Evolutionary conservation across 805 yeast species (phyloP).

Genomic region (Lipomyces lipofer): DNA sequence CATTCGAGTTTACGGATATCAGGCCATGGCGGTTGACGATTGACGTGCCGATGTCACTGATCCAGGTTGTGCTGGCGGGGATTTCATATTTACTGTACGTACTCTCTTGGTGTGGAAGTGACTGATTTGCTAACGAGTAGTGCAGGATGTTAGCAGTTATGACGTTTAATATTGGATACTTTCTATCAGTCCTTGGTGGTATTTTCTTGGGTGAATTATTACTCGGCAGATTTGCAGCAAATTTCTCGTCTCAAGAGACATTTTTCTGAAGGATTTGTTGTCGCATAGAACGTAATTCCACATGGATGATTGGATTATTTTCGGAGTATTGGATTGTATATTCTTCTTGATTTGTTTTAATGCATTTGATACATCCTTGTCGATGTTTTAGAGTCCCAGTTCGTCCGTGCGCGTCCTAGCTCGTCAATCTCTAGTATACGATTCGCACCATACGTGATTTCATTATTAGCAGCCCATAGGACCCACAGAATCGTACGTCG

Average conservation of each 20-base stretch:
- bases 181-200: slow-evolving; percentile 36
- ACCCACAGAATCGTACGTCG: too few relatives aligned
- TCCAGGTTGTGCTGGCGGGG: slow-evolving; percentile 30
- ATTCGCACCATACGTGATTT: too few relatives aligned
- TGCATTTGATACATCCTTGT: too few relatives aligned
- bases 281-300: too few relatives aligned
- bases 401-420: too few relatives aligned
- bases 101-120: background rate
- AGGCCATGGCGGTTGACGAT: slow-evolving; percentile 33
- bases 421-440: too few relatives aligned
- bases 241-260: slow-evolving; percentile 8
- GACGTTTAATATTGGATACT: slow-evolving; percentile 38
- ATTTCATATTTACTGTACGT: slow-evolving; percentile 30
- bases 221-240: slow-evolving; percentile 34
- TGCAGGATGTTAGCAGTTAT: slow-evolving; percentile 36
- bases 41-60: slow-evolving; percentile 31
- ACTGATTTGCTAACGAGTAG: background rate
- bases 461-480: too few relatives aligned
- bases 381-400: too few relatives aligned
- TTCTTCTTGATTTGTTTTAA: too few relatives aligned
- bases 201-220: slow-evolving; percentile 36
- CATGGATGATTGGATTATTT: too few relatives aligned
- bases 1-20: slow-evolving; percentile 14
- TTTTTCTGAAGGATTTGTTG: too few relatives aligned
- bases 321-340: too few relatives aligned